Conservation (phyloP, 306 rosid species). For the Rosa chinensis region DNA sequence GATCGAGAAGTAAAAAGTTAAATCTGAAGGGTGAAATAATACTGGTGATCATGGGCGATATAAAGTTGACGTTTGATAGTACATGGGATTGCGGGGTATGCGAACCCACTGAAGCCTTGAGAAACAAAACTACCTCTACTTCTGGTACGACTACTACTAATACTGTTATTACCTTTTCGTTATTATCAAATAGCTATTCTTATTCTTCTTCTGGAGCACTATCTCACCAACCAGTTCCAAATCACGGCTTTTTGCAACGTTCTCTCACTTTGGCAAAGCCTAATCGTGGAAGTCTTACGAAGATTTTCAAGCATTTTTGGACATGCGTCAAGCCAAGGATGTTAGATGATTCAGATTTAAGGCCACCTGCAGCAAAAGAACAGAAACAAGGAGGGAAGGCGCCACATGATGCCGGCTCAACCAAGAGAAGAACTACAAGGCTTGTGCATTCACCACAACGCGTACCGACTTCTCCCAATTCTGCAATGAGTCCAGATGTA, state of each 20-base stretch:
- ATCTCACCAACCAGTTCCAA: background rate
- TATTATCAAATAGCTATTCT: background rate
- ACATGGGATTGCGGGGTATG: conserved; percentile 19
- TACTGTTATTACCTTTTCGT: background rate
- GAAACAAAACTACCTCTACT: background rate
- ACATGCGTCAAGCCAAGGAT: conserved; percentile 18
- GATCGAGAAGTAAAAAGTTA: background rate
- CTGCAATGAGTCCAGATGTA: conserved; percentile 12
- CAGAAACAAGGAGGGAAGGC: background rate
- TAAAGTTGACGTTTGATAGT: conserved; percentile 10
- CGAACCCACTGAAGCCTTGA: conserved; percentile 11
- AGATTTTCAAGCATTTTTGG: conserved; percentile 10
- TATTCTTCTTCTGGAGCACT: background rate
- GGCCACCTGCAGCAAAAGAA: background rate
- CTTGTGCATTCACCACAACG: background rate
- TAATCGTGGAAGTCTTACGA: background rate
- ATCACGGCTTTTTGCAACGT: background rate
- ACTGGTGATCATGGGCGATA: conserved; percentile 2
- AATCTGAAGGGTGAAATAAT: background rate
- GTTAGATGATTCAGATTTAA: background rate
- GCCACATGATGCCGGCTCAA: background rate
- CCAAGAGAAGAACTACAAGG: background rate
- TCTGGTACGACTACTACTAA: background rate
- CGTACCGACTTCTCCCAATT: background rate
- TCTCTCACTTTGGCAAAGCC: background rate